Conservation (phyloP, 495 filamentous ascomycete species). For the Trichocladium uniseriatum region DNA sequence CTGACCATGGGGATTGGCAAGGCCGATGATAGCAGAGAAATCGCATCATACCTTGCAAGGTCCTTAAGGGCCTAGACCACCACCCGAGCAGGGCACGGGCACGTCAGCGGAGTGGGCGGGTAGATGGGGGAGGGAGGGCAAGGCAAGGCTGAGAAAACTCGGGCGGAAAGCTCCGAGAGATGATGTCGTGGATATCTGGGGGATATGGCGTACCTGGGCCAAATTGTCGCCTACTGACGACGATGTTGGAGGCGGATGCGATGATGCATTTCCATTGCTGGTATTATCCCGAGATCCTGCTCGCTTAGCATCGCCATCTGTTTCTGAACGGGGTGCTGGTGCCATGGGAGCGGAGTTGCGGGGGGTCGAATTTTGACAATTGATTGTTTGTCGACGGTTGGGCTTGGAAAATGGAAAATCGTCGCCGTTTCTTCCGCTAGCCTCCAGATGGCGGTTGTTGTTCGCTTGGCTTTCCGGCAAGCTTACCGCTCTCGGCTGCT, state of each 20-base stretch:
- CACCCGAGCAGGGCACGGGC: conserved; percentile 3
- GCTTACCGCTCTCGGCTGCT: neutral
- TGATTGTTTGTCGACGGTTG: no score
- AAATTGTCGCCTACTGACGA: conserved; percentile 15
- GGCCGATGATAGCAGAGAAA: conserved; percentile 7
- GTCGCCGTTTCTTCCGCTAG: no score
- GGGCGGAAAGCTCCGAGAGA: neutral
- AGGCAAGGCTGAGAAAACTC: conserved; percentile 1
- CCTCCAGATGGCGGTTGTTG: no score
- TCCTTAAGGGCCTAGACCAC: conserved; percentile 37
- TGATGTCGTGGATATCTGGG: neutral
- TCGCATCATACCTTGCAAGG: conserved; percentile 36
- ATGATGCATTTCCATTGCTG: neutral
- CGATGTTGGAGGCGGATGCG: neutral
- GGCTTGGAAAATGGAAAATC: no score
- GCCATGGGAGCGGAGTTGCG: no score
- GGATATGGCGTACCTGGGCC: conserved; percentile 14
- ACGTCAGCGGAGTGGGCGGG: conserved; percentile 14
- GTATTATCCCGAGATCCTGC: neutral
- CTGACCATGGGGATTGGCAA: conserved; percentile 11
- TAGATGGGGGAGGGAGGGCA: no score
- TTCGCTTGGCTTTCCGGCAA: neutral
- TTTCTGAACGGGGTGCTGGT: no score
- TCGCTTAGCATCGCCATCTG: no score
- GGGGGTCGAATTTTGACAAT: no score